Evolutionary conservation across 1,139 yeast species (phyloP).

Genomic region (Kluyveromyces sp.): DNA sequence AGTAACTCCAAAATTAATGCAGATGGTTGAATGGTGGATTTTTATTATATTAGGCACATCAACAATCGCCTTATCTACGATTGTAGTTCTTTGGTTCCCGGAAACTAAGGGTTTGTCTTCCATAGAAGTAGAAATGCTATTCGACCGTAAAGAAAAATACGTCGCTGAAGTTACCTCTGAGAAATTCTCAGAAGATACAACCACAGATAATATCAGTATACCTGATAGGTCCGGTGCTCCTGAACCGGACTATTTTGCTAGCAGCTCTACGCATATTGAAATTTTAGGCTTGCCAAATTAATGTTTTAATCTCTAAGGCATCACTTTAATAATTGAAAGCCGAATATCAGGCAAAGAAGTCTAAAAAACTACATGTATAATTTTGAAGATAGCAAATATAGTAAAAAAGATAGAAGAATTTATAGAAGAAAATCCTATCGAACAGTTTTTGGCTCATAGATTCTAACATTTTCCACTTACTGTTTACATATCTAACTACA

Average conservation of each 20-base stretch:
- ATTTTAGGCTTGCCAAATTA: background rate
- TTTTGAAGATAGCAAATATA: too few relatives aligned
- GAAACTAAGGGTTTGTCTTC: slow-evolving; percentile 36
- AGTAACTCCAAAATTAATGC: slow-evolving; percentile 38
- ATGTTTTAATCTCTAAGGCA: background rate
- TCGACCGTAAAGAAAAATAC: background rate
- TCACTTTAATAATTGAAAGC: too few relatives aligned
- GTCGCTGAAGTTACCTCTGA: background rate
- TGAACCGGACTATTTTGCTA: slow-evolving; percentile 2
- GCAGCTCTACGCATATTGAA: background rate
- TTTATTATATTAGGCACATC: slow-evolving; percentile 37
- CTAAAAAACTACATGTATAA: too few relatives aligned
- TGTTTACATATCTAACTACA: too few relatives aligned
- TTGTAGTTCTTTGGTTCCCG: slow-evolving; percentile 34
- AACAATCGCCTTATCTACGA: slow-evolving; percentile 32
- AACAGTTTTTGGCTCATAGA: too few relatives aligned
- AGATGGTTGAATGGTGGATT: slow-evolving; percentile 35
- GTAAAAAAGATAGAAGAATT: too few relatives aligned
- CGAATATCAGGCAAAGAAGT: too few relatives aligned
- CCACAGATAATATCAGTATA: background rate
- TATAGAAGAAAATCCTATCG: too few relatives aligned
- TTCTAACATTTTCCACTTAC: too few relatives aligned
- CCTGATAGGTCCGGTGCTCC: slow-evolving; percentile 6
- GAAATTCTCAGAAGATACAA: background rate
- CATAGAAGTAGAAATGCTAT: slow-evolving; percentile 15